Evolutionary conservation across 1,284 basidiomycete genomes (phyloP).

Genomic region (Phellinidium pouzarii): DNA sequence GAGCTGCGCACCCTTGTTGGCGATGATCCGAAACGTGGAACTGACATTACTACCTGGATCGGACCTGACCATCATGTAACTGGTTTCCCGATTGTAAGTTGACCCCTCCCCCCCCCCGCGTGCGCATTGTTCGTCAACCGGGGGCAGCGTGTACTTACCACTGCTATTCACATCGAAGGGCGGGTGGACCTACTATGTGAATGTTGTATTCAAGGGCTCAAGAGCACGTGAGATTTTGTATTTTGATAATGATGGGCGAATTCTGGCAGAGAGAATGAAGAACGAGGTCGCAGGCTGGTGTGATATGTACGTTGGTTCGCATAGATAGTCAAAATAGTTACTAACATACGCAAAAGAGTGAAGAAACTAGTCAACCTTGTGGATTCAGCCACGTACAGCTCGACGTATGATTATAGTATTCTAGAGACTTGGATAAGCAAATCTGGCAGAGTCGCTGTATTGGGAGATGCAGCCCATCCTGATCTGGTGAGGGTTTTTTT

Average conservation of each 20-base stretch:
- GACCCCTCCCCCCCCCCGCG: too few species aligned
- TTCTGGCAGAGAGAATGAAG: background rate
- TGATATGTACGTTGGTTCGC: background rate
- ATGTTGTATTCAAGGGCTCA: background rate
- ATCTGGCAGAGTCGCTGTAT: background rate
- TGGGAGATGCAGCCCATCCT: slow-evolving; percentile 8
- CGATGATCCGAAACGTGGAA: background rate
- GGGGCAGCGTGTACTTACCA: background rate
- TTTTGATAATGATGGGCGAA: background rate
- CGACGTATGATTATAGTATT: background rate
- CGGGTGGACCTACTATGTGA: background rate
- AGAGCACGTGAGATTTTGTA: background rate
- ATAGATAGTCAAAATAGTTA: background rate
- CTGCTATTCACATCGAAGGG: background rate
- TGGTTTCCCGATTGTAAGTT: slow-evolving; percentile 1
- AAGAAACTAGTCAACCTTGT: background rate
- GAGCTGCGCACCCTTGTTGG: background rate
- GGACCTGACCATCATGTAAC: slow-evolving; percentile 1
- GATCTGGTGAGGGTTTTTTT: background rate
- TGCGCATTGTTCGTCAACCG: background rate
- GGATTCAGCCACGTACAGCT: background rate
- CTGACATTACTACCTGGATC: background rate
- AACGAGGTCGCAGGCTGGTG: slow-evolving; percentile 5
- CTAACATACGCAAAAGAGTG: too few species aligned
- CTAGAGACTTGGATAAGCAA: slow-evolving; percentile 2